A percentile compares a stretch with the other conserved stretches of the same genome.
phyloP scores from a whole-genome alignment of 768 basidiomycete species.

The Tricholoma hemisulphureum region DNA sequence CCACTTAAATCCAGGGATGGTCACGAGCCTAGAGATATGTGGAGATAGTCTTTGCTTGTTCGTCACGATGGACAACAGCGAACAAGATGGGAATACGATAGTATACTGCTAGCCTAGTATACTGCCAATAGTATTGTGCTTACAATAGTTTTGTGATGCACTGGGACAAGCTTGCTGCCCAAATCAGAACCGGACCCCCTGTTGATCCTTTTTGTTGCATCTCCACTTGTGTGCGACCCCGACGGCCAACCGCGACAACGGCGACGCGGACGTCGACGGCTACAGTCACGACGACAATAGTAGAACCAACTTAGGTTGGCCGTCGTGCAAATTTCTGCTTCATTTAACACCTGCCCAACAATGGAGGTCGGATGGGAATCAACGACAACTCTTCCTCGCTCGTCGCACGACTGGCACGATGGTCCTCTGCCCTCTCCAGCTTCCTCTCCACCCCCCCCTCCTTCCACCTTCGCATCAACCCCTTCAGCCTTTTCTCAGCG shows the following conservation, averaged over 20 bases:
- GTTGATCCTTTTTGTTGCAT: slow-evolving; percentile 23
- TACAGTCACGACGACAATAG: background rate
- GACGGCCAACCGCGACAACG: background rate
- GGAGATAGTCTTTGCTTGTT: too few relatives aligned
- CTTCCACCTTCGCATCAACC: slow-evolving; percentile 25
- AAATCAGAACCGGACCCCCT: slow-evolving; percentile 19
- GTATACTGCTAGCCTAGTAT: too few relatives aligned
- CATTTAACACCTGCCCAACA: slow-evolving; percentile 1
- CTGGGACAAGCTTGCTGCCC: slow-evolving; percentile 10
- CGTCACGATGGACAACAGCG: background rate
- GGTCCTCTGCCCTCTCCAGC: slow-evolving; percentile 30
- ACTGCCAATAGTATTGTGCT: too few relatives aligned
- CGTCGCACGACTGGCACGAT: slow-evolving; percentile 36
- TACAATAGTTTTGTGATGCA: slow-evolving; percentile 1
- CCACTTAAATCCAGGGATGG: background rate
- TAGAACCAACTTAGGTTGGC: background rate
- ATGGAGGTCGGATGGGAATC: slow-evolving; percentile 43
- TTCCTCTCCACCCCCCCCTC: slow-evolving; percentile 29
- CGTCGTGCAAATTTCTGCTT: background rate
- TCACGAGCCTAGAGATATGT: too few relatives aligned
- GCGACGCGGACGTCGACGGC: too few relatives aligned
- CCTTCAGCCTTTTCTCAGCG: slow-evolving; percentile 44
- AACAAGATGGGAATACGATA: too few relatives aligned
- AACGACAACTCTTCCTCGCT: slow-evolving; percentile 28
- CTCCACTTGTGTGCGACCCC: too few relatives aligned